Percentiles rank a stretch among this genome's conserved stretches.
Evolutionary conservation across 2,329 filamentous ascomycete species (phyloP).

Genomic region (Pestalotiopsis sp.): DNA sequence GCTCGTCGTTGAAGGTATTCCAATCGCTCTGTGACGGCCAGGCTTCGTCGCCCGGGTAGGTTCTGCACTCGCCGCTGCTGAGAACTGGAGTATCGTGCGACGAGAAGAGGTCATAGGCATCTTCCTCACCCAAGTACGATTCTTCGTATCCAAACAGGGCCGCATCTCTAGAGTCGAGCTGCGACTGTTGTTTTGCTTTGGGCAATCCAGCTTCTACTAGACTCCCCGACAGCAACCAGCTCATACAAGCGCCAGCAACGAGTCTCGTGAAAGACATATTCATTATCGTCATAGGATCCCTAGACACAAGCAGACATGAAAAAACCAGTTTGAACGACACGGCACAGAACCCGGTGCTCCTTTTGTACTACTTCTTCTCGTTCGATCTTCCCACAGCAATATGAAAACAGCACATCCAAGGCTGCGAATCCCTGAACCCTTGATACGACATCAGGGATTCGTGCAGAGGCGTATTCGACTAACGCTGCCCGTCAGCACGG

Average conservation of each 20-base stretch:
- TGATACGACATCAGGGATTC: neutral
- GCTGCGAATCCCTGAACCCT: no score
- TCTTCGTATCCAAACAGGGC: constrained; percentile 11
- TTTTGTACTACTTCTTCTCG: no score
- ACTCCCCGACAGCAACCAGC: neutral
- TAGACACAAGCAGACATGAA: no score
- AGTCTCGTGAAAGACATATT: neutral
- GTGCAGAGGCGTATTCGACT: neutral
- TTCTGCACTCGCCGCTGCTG: constrained; percentile 23
- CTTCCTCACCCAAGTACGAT: neutral
- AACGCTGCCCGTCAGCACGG: neutral
- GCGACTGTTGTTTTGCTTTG: neutral
- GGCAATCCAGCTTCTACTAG: neutral
- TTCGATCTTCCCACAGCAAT: no score
- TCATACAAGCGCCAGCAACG: neutral
- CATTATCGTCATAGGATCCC: neutral
- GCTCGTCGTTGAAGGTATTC: constrained; percentile 23
- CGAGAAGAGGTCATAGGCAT: neutral
- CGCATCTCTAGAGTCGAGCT: neutral
- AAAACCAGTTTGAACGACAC: no score
- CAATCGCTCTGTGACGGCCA: constrained; percentile 28
- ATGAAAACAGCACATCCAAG: no score
- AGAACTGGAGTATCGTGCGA: neutral
- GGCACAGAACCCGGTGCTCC: no score
- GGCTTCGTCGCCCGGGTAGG: constrained; percentile 27